Evolutionary conservation across 1,284 basidiomycete species (phyloP).

Genomic region (Austroboletus niveus): DNA sequence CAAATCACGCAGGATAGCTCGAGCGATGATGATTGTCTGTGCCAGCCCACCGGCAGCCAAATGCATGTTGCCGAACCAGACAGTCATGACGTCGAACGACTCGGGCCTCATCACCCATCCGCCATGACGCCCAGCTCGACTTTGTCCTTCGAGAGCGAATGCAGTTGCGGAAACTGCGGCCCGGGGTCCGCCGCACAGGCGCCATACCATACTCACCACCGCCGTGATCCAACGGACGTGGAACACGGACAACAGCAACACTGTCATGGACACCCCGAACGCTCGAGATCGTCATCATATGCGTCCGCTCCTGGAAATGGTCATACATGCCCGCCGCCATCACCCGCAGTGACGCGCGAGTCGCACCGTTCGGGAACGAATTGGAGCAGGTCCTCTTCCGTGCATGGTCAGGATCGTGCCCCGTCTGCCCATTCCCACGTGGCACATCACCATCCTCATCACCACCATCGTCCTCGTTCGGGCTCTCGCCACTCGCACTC

Average conservation of each 20-base stretch:
- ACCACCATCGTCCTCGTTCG: not conserved
- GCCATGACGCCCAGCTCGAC: slow-evolving; percentile 27
- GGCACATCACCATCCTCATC: not conserved
- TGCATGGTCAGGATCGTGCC: not conserved
- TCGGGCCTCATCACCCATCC: slow-evolving; percentile 13
- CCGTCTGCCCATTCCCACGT: not conserved
- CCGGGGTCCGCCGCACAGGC: not conserved
- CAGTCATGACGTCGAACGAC: not conserved
- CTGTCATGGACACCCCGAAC: not conserved
- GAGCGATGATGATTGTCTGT: slow-evolving; percentile 41
- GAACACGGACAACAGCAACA: not conserved
- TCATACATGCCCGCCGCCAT: not conserved
- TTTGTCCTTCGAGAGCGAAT: slow-evolving; percentile 36
- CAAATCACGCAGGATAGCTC: slow-evolving; percentile 38
- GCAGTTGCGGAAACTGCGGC: slow-evolving; percentile 4
- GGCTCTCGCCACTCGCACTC: not conserved
- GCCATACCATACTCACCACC: slow-evolving; percentile 15
- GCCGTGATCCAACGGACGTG: not conserved
- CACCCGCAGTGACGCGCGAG: not conserved
- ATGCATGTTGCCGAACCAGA: not conserved
- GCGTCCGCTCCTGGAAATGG: not conserved
- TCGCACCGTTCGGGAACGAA: not conserved
- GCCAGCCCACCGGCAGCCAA: slow-evolving; percentile 23
- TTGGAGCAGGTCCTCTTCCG: not conserved
- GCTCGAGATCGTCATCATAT: slow-evolving; percentile 3